Percentiles rank a stretch among this genome's conserved stretches.
phyloP scores from a whole-genome alignment of 495 filamentous ascomycete species.

The Staphylotrichum tortipilum region DNA sequence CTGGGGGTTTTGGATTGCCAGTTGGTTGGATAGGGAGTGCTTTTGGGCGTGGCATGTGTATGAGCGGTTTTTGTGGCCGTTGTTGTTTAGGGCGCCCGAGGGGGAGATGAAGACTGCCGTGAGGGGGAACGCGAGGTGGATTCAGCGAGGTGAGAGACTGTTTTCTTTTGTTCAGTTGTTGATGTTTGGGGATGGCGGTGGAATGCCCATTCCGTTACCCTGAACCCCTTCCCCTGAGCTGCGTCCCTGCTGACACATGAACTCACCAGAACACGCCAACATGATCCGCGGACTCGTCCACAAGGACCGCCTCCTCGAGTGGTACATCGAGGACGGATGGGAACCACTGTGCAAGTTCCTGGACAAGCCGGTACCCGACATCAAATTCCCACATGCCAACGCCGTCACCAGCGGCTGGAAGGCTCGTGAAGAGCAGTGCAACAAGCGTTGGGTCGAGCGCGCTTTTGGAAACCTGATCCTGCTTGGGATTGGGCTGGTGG shows the following conservation, averaged over 20 bases:
- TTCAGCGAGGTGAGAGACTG: conserved; percentile 15
- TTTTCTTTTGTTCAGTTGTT: no score
- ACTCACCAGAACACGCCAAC: conserved; percentile 17
- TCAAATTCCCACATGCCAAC: conserved; percentile 34
- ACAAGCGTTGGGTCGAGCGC: conserved; percentile 22
- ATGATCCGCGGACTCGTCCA: conserved; percentile 33
- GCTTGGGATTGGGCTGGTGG: neutral
- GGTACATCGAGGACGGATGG: conserved; percentile 42
- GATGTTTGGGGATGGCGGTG: neutral
- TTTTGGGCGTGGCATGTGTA: conserved; percentile 26
- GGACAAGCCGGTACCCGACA: conserved; percentile 33
- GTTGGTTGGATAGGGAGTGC: conserved; percentile 17
- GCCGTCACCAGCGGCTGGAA: conserved; percentile 19
- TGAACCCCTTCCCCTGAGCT: neutral
- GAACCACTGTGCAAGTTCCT: conserved; percentile 42
- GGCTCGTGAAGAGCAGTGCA: conserved; percentile 20
- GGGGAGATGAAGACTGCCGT: conserved; percentile 18
- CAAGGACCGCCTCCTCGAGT: conserved; percentile 37
- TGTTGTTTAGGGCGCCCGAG: conserved; percentile 17
- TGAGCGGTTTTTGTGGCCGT: conserved; percentile 21
- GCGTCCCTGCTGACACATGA: no score
- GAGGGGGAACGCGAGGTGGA: conserved; percentile 15
- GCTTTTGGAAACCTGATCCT: conserved; percentile 21
- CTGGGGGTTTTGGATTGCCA: conserved; percentile 20
- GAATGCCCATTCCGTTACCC: neutral